Conservation (phyloP, 306 rosid genomes). For the Vachellia collinsii region DNA sequence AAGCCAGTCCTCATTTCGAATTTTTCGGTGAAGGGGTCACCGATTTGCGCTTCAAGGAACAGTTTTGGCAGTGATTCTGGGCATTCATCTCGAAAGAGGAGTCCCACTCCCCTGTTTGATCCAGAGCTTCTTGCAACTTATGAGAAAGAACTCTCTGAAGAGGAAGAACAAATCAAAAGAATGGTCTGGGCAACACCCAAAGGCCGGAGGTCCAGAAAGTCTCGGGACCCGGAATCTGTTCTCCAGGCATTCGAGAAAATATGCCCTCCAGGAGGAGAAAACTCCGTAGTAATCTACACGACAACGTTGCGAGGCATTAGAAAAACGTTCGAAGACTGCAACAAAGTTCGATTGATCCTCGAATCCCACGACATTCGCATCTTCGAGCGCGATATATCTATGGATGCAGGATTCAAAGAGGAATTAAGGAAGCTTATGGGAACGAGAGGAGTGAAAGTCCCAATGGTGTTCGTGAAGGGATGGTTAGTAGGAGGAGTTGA, state of each 20-base stretch:
- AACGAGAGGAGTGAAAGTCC: slow-evolving; percentile 69
- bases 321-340: slow-evolving; percentile 89
- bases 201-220: slow-evolving; percentile 37
- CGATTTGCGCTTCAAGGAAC: slow-evolving; percentile 40
- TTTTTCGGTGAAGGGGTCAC: slow-evolving; percentile 60
- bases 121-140: slow-evolving; percentile 74
- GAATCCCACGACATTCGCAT: slow-evolving; percentile 64
- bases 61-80: slow-evolving; percentile 50
- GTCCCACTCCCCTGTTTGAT: slow-evolving; percentile 74
- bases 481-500: slow-evolving; percentile 78
- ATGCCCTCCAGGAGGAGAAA: slow-evolving; percentile 77
- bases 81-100: neutral
- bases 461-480: slow-evolving; percentile 79
- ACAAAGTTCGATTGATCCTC: slow-evolving; percentile 62
- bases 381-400: slow-evolving; percentile 81
- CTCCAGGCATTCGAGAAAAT: slow-evolving; percentile 55
- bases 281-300: slow-evolving; percentile 70
- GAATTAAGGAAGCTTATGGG: slow-evolving; percentile 72
- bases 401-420: slow-evolving; percentile 93
- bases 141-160: slow-evolving; percentile 68
- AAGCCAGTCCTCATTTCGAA: slow-evolving; percentile 50
- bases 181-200: slow-evolving; percentile 65
- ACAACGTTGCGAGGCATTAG: slow-evolving; percentile 92
- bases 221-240: slow-evolving; percentile 42
- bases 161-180: slow-evolving; percentile 86